These are phyloP conservation scores for Phialocephala sp. DNA, from an alignment of 2,329 filamentous ascomycete genomes.

Conservation along the genomic window DNA sequence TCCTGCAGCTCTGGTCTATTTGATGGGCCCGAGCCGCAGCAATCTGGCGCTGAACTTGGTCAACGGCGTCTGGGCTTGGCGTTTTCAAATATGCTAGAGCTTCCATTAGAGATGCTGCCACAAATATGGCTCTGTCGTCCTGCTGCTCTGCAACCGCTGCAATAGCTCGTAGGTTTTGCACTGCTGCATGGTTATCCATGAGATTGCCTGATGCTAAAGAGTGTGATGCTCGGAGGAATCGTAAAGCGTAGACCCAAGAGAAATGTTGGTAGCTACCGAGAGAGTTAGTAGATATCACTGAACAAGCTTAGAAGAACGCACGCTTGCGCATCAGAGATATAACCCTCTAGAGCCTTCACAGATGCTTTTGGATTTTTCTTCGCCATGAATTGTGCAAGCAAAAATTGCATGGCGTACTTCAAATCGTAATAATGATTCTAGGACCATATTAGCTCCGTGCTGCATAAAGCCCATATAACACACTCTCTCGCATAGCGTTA, in stretches of 20 bases:
- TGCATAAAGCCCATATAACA: slow-evolving; percentile 24
- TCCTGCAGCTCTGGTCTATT: slow-evolving; percentile 64
- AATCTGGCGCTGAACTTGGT: slow-evolving; percentile 74
- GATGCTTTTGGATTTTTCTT: slow-evolving; percentile 75
- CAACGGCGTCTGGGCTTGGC: slow-evolving; percentile 67
- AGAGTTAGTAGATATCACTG: slow-evolving; percentile 14
- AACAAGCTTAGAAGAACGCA: slow-evolving; percentile 46
- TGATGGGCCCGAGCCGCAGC: slow-evolving; percentile 77
- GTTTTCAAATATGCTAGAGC: slow-evolving; percentile 71
- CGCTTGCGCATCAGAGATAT: slow-evolving; percentile 72
- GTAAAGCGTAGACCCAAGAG: slow-evolving; percentile 79
- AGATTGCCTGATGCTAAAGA: slow-evolving; percentile 65
- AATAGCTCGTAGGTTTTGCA: slow-evolving; percentile 73
- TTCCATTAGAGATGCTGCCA: slow-evolving; percentile 70
- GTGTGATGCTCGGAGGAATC: slow-evolving; percentile 74
- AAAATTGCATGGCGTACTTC: slow-evolving; percentile 79
- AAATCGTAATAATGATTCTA: slow-evolving; percentile 66
- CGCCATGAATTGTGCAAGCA: slow-evolving; percentile 72
- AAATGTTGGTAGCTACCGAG: slow-evolving; percentile 61
- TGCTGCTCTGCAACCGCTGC: slow-evolving; percentile 62
- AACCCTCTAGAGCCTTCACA: slow-evolving; percentile 71
- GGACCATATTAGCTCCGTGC: slow-evolving; percentile 26
- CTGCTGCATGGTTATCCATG: slow-evolving; percentile 64
- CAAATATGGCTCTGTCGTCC: slow-evolving; percentile 67
- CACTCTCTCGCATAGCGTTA: slow-evolving; percentile 71